Evolutionary conservation across 371 early-diverging fungal genomes (phyloP).

Genomic region (Lichtheimia ornata): DNA sequence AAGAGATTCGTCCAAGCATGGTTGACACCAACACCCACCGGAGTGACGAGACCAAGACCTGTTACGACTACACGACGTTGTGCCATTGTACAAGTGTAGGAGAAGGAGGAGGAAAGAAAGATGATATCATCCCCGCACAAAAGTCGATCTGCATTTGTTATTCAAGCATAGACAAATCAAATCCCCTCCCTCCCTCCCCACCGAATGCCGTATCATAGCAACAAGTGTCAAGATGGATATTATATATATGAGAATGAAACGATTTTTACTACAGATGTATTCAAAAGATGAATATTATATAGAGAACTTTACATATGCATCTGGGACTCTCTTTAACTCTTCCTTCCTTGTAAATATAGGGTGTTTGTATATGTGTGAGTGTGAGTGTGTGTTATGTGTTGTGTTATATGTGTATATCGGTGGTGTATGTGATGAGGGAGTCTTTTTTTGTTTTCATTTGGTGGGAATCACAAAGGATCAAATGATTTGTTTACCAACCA

Average conservation of each 20-base stretch:
- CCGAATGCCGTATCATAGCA: not conserved
- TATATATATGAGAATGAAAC: not conserved
- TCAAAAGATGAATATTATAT: not conserved
- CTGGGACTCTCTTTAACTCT: too few species aligned
- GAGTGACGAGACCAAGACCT: slow-evolving; percentile 93
- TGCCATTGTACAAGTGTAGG: slow-evolving; percentile 7
- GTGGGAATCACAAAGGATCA: not conserved
- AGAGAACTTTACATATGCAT: too few species aligned
- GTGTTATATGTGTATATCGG: too few species aligned
- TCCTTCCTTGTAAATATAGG: too few species aligned
- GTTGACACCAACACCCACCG: slow-evolving; percentile 81
- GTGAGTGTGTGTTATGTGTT: too few species aligned
- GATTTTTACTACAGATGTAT: not conserved
- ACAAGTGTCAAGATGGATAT: not conserved
- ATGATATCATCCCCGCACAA: not conserved
- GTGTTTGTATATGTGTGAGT: too few species aligned
- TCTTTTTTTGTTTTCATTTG: too few species aligned
- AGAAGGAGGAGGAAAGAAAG: slow-evolving; percentile 1
- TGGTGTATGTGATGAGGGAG: too few species aligned
- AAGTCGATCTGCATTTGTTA: not conserved
- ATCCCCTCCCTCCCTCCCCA: not conserved
- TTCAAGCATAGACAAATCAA: not conserved
- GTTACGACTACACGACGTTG: slow-evolving; percentile 91
- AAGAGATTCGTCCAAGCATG: slow-evolving; percentile 77
- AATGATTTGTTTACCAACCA: slow-evolving; percentile 61